A percentile compares a stretch with the other conserved stretches of the same genome.
Conservation (phyloP, 305 asterid species). For the Fraxinus ornus region DNA sequence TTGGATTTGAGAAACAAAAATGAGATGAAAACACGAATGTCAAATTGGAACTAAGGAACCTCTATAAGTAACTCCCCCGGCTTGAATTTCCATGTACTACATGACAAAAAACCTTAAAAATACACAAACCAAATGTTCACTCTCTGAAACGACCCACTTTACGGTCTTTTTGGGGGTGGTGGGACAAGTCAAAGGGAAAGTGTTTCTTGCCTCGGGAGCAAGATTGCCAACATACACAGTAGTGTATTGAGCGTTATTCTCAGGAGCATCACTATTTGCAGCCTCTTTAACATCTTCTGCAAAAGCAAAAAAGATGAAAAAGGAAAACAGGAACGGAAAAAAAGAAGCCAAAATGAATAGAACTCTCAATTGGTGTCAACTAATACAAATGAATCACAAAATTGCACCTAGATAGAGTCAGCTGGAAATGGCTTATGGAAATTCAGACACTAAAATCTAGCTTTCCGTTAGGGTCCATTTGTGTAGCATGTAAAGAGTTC, state of each 20-base stretch:
- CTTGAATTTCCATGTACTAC: not conserved
- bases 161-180: not conserved
- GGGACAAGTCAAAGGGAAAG: slow-evolving; percentile 23
- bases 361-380: not conserved
- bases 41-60: not conserved
- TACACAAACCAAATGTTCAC: not conserved
- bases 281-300: slow-evolving; percentile 78
- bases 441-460: not conserved
- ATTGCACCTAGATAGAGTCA: not conserved
- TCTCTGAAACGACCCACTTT: not conserved
- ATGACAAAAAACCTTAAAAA: not conserved
- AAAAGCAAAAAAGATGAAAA: slow-evolving; percentile 21
- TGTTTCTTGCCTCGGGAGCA: slow-evolving; percentile 70
- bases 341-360: not conserved
- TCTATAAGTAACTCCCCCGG: not conserved
- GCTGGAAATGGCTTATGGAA: not conserved
- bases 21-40: not conserved
- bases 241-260: slow-evolving; percentile 79
- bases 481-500: not conserved
- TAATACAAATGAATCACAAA: not conserved
- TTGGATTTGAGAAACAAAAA: not conserved
- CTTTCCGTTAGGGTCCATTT: not conserved
- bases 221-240: slow-evolving; percentile 93
- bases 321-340: not conserved
- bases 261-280: slow-evolving; percentile 74